phyloP scores from a whole-genome alignment of 345 rosid species.

The Psidium guajava region DNA sequence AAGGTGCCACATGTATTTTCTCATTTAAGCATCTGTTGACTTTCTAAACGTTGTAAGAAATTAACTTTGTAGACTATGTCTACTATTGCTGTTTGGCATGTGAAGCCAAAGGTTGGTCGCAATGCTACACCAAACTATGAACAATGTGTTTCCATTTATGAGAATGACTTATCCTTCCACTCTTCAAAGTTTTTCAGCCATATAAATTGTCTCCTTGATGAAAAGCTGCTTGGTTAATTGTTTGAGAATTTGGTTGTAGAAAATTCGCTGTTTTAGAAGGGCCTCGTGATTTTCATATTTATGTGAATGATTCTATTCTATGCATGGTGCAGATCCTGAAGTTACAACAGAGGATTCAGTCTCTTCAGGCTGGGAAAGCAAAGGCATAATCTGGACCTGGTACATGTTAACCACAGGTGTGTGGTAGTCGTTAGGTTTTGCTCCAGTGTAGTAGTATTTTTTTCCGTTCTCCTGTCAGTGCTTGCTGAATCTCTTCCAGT shows the following conservation, averaged over 20 bases:
- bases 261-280: neutral
- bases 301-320: neutral
- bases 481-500: neutral
- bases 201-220: neutral
- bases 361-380: conserved; percentile 81
- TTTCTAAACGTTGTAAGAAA: neutral
- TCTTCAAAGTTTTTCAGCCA: neutral
- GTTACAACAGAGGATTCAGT: conserved; percentile 76
- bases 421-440: neutral
- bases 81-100: neutral
- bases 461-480: neutral
- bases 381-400: conserved; percentile 33
- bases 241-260: neutral
- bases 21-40: neutral
- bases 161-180: neutral
- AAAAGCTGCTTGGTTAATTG: neutral
- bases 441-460: neutral
- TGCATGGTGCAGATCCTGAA: conserved; percentile 50
- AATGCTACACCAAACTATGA: neutral
- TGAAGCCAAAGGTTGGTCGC: neutral
- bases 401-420: neutral
- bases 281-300: neutral
- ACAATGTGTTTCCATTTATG: neutral
- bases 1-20: neutral
- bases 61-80: neutral